Conservation (phyloP, 345 rosid genomes). For the Rhodamnia argentea region DNA sequence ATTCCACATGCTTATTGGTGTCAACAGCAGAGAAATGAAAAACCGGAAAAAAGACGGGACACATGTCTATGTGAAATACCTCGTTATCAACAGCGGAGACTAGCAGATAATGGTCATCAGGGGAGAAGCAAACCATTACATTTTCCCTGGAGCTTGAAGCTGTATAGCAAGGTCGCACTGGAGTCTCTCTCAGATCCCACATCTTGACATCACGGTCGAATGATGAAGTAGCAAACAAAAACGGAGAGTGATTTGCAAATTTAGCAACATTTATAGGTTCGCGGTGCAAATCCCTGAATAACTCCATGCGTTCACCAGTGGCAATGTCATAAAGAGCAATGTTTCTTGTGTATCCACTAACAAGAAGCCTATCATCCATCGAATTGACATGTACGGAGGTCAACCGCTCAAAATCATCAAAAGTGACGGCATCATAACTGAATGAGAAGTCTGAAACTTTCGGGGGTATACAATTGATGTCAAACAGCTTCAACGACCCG, state of each 20-base stretch:
- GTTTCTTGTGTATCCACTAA: conserved; percentile 36
- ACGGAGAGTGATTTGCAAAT: conserved; percentile 38
- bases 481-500: conserved; percentile 37
- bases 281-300: conserved; percentile 30
- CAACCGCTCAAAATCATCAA: conserved; percentile 29
- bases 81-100: conserved; percentile 46
- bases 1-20: neutral
- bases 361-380: conserved; percentile 30
- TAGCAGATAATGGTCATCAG: conserved; percentile 35
- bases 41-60: neutral
- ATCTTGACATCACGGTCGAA: conserved; percentile 39
- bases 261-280: conserved; percentile 46
- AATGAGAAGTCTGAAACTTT: conserved; percentile 8
- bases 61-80: conserved; percentile 10
- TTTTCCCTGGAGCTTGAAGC: conserved; percentile 41
- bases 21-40: neutral
- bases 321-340: conserved; percentile 33
- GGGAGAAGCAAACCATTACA: conserved; percentile 51
- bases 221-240: conserved; percentile 40
- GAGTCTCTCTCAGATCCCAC: conserved; percentile 47
- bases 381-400: conserved; percentile 45
- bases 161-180: conserved; percentile 29
- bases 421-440: conserved; percentile 8
- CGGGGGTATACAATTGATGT: conserved; percentile 12
- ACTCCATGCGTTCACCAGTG: conserved; percentile 19